A percentile compares a stretch with the other conserved stretches of the same genome.
Conservation (phyloP, 129 eudicot species). For the Tagetes patula region DNA sequence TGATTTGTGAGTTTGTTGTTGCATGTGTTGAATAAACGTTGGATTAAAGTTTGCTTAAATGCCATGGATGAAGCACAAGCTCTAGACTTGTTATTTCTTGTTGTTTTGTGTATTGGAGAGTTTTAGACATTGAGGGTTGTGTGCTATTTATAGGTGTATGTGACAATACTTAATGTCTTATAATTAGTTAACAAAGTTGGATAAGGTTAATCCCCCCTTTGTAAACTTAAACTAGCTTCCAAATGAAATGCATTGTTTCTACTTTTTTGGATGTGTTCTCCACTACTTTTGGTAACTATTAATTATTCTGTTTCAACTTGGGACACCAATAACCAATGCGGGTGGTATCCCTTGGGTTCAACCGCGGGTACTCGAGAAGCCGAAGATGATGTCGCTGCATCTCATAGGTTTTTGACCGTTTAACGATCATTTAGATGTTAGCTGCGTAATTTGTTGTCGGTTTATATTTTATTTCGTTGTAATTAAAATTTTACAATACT, state of each 20-base stretch:
- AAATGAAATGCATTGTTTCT: background rate
- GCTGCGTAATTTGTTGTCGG: too few species aligned
- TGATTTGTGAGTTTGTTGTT: conserved; percentile 40
- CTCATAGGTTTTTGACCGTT: too few species aligned
- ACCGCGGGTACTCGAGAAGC: too few species aligned
- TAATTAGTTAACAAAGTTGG: conserved; percentile 10
- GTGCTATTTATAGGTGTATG: conserved; percentile 32
- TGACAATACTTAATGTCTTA: conserved; percentile 11
- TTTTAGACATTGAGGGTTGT: background rate
- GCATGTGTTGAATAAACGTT: conserved; percentile 40
- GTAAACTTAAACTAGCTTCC: background rate
- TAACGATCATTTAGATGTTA: too few species aligned
- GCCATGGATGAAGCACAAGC: conserved; percentile 56
- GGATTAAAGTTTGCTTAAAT: conserved; percentile 54
- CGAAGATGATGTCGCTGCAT: too few species aligned
- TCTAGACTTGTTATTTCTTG: background rate
- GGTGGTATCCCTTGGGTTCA: too few species aligned
- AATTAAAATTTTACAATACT: too few species aligned
- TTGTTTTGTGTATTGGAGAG: background rate
- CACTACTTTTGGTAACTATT: background rate
- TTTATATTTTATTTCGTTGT: too few species aligned
- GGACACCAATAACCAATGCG: too few species aligned
- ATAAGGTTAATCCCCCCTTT: background rate
- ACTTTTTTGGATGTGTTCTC: background rate
- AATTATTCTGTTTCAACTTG: background rate